Evolutionary conservation across 306 rosid genomes (phyloP).

Genomic region (Gynostemma pentaphyllum): DNA sequence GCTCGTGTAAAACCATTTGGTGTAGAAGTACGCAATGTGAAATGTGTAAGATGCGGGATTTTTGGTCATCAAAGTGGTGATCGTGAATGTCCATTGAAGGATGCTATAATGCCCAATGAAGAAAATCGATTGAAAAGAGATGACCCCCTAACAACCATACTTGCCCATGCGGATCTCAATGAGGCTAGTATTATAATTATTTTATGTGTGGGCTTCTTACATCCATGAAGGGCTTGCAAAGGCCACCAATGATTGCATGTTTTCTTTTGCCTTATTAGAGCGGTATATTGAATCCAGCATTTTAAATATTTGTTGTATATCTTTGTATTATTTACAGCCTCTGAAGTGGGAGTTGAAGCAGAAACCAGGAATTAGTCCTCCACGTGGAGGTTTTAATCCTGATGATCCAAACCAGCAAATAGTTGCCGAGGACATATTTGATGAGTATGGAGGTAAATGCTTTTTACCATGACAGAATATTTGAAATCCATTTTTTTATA

Average conservation of each 20-base stretch:
- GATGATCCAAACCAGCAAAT: slow-evolving; percentile 99
- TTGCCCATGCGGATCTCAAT: slow-evolving; percentile 63
- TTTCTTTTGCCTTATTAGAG: neutral
- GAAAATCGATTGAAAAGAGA: slow-evolving; percentile 84
- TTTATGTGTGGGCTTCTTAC: neutral
- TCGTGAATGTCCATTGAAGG: slow-evolving; percentile 94
- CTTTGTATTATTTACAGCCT: slow-evolving; percentile 41
- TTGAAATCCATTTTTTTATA: neutral
- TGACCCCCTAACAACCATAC: slow-evolving; percentile 84
- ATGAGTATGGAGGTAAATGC: slow-evolving; percentile 82
- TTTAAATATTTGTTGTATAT: neutral
- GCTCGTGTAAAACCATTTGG: slow-evolving; percentile 85
- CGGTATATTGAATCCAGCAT: neutral
- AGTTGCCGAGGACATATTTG: slow-evolving; percentile 91
- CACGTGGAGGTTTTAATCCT: slow-evolving; percentile 85
- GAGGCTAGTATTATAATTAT: slow-evolving; percentile 43
- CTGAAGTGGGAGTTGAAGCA: slow-evolving; percentile 98
- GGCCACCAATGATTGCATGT: neutral
- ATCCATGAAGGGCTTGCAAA: neutral
- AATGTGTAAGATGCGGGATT: slow-evolving; percentile 80
- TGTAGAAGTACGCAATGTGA: slow-evolving; percentile 87
- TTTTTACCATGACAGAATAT: neutral
- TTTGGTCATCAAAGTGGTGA: slow-evolving; percentile 97
- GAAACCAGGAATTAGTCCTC: slow-evolving; percentile 98
- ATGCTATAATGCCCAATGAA: slow-evolving; percentile 82